These are phyloP conservation scores for Medicago arabica DNA, from an alignment of 306 rosid species.

Conservation along the genomic window DNA sequence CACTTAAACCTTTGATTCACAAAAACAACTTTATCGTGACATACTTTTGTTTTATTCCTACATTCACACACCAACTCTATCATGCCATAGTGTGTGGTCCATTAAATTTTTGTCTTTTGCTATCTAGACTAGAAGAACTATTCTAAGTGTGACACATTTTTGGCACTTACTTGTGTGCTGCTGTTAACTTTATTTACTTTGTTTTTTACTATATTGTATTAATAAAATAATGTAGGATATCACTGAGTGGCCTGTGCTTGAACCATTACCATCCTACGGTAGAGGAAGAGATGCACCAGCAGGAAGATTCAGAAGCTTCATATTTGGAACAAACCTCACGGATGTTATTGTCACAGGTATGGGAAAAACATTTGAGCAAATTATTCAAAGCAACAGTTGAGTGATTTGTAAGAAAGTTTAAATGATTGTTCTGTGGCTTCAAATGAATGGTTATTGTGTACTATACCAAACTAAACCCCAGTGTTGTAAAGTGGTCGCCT, in stretches of 20 bases:
- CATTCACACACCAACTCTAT: slow-evolving; percentile 27
- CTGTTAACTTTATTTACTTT: slow-evolving; percentile 18
- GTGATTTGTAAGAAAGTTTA: neutral
- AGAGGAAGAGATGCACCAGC: slow-evolving; percentile 79
- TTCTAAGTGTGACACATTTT: slow-evolving; percentile 30
- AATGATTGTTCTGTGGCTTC: too few relatives aligned
- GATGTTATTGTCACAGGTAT: slow-evolving; percentile 78
- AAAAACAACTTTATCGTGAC: slow-evolving; percentile 14
- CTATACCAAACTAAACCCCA: too few relatives aligned
- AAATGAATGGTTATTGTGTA: too few relatives aligned
- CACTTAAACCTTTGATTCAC: slow-evolving; percentile 16
- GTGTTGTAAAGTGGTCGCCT: too few relatives aligned
- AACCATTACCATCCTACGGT: slow-evolving; percentile 79
- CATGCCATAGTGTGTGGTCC: slow-evolving; percentile 42
- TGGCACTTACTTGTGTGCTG: slow-evolving; percentile 30
- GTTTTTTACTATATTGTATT: neutral
- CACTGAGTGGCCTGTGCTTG: slow-evolving; percentile 70
- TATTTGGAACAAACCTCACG: slow-evolving; percentile 82
- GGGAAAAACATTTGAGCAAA: neutral
- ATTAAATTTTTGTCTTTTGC: slow-evolving; percentile 30
- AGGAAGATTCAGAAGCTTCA: slow-evolving; percentile 70
- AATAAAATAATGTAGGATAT: slow-evolving; percentile 59
- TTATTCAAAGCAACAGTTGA: neutral
- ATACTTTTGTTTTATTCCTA: slow-evolving; percentile 34
- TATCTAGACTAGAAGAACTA: neutral